A percentile compares a stretch with the other conserved stretches of the same genome.
These are phyloP conservation scores for Filobasidium floriforme DNA, from an alignment of 768 basidiomycete species.

Conservation along the genomic window DNA sequence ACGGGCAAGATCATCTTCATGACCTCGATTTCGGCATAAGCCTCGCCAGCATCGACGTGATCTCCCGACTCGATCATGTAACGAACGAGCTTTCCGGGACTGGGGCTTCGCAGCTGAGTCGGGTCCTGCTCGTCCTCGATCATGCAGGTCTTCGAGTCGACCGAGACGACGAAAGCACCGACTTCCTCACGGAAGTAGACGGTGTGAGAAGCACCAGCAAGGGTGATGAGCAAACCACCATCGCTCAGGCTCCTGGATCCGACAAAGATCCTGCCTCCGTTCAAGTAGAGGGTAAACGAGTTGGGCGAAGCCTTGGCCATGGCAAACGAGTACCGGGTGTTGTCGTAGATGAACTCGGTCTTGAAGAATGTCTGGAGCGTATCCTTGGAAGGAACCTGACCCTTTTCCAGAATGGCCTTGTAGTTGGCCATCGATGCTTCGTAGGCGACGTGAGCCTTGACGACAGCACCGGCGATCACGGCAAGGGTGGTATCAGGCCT, in stretches of 20 bases:
- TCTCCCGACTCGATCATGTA: constrained; percentile 95
- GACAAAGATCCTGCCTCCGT: constrained; percentile 85
- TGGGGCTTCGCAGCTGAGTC: constrained; percentile 89
- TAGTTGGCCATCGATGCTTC: constrained; percentile 88
- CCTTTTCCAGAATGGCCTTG: constrained; percentile 91
- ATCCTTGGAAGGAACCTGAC: constrained; percentile 91
- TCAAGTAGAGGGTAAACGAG: constrained; percentile 89
- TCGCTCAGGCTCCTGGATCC: constrained; percentile 88
- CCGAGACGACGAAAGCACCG: constrained; percentile 71
- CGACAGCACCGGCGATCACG: constrained; percentile 90
- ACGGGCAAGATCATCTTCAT: constrained; percentile 99
- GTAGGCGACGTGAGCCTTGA: constrained; percentile 84
- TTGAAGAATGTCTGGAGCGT: constrained; percentile 93
- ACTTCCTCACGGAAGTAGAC: constrained; percentile 98
- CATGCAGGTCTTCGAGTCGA: constrained; percentile 94
- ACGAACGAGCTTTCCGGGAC: constrained; percentile 90
- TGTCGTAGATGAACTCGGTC: constrained; percentile 96
- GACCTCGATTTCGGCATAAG: constrained; percentile 93
- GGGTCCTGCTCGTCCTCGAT: constrained; percentile 99
- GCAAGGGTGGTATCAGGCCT: constrained; percentile 86
- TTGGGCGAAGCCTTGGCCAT: constrained; percentile 81
- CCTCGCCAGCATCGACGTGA: constrained; percentile 90
- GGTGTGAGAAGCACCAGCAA: constrained; percentile 92
- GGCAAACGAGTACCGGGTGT: constrained; percentile 88
- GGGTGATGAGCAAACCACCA: constrained; percentile 80